A percentile compares a stretch with the other conserved stretches of the same genome.
phyloP scores from a whole-genome alignment of 306 rosid species.

The Citrullus colocynthis region DNA sequence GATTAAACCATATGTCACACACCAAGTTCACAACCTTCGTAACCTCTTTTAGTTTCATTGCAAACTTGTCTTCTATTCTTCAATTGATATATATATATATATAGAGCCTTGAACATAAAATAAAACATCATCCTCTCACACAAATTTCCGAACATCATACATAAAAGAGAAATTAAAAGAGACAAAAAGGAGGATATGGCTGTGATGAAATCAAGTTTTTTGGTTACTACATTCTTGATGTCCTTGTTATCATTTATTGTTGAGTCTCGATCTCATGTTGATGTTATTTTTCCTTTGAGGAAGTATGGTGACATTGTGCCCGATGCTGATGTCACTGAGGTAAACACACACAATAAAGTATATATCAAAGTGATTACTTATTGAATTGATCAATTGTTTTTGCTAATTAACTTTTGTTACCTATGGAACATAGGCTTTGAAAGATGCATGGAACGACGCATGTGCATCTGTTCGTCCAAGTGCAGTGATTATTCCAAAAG shows the following conservation, averaged over 20 bases:
- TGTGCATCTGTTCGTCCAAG: too few relatives aligned
- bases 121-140: neutral
- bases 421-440: too few relatives aligned
- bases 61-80: neutral
- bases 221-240: neutral
- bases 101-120: neutral
- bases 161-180: neutral
- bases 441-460: too few relatives aligned
- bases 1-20: too few relatives aligned
- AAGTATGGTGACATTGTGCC: constrained; percentile 8
- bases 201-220: neutral
- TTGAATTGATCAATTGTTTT: neutral
- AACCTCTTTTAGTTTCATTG: neutral
- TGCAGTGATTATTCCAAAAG: too few relatives aligned
- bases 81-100: neutral
- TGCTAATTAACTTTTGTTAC: too few relatives aligned
- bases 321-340: constrained; percentile 6
- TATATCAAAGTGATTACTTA: neutral
- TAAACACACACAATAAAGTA: neutral
- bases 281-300: neutral
- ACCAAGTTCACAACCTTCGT: too few relatives aligned
- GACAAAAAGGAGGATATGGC: neutral
- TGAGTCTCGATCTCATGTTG: neutral
- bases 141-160: neutral
- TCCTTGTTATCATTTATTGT: too few relatives aligned